Evolutionary conservation across 768 basidiomycete genomes (phyloP), one percentile per base, ranked within the genome.

Genomic region (Boletus huronensis): DNA sequence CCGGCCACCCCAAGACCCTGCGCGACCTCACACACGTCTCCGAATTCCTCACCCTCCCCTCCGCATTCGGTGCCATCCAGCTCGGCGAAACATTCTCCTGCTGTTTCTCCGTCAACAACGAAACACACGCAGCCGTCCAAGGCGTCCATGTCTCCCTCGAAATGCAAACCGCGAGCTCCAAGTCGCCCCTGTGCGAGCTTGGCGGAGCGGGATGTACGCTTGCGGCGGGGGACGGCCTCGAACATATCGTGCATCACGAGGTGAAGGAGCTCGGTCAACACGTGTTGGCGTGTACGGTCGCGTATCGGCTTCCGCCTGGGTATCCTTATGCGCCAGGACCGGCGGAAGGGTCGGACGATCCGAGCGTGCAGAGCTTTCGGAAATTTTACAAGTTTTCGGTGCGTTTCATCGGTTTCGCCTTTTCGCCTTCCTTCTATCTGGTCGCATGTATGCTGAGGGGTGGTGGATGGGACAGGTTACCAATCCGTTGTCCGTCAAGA

Each of bases 401-500:
- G 65, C 67, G 88, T 79, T 26, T 32, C 0, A 17, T 41, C 26
- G n/a, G 7, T 45, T 35, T 3, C 11, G 1, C 29, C 4, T 26
- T 29, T 45, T 16, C 19, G 5, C 16, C 44, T 14, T 3, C 16
- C 44, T 14, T 3, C 14, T 21, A 17, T 17, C 14, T 38, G 3
- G 23, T 16, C 7, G 21, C 23, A 9, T 3, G 28, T 2, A n/a
- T 52, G 35, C 35, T 44, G 45, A 13, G 40, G 25, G n/a, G n/a
- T n/a, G n/a, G n/a, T n/a, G 43, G 11, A 39, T 28, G 26, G 43
- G 29, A 16, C 60, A 96, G 92, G 93, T 94, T 25, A 88, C 86
- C n/a, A 95, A 96, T 61, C 95, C 95, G 1, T 75, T 98, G 14
- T 92, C 92, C 0, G 94, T 98, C 54, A 96, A 96, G 72, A 97